Conservation (phyloP, 306 rosid species). For the Inga laurina region DNA sequence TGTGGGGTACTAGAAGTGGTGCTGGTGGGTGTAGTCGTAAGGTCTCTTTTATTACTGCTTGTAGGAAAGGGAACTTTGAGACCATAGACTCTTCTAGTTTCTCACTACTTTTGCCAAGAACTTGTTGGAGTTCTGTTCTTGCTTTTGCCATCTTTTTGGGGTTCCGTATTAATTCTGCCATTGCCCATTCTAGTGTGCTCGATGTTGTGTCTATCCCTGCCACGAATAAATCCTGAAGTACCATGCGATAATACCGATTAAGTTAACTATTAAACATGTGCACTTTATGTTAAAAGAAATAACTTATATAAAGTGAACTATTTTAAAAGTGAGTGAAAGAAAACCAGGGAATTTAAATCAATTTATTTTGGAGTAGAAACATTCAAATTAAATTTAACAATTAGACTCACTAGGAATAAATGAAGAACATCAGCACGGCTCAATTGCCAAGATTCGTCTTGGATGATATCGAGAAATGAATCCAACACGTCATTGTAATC, state of each 20-base stretch:
- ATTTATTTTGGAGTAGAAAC: too few species aligned
- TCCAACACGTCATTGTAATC: not conserved
- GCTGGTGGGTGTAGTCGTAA: not conserved
- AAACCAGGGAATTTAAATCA: too few species aligned
- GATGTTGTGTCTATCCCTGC: not conserved
- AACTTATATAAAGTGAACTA: too few species aligned
- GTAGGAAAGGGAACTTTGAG: not conserved
- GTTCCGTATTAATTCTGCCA: constrained; percentile 3
- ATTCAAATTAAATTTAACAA: too few species aligned
- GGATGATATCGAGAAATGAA: not conserved
- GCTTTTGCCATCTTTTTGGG: not conserved
- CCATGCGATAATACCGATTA: not conserved
- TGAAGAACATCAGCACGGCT: not conserved
- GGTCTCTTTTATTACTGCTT: not conserved
- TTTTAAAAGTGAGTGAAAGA: too few species aligned
- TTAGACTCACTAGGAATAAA: not conserved
- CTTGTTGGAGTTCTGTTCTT: not conserved
- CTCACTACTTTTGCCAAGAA: not conserved
- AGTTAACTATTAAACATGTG: not conserved
- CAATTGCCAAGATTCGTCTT: not conserved
- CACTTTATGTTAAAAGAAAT: too few species aligned
- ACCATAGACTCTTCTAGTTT: not conserved
- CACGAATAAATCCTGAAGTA: not conserved
- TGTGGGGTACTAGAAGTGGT: not conserved
- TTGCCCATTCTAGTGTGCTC: constrained; percentile 8